phyloP scores from a whole-genome alignment of 2,329 filamentous ascomycete species.

The Monilinia fructigena region DNA sequence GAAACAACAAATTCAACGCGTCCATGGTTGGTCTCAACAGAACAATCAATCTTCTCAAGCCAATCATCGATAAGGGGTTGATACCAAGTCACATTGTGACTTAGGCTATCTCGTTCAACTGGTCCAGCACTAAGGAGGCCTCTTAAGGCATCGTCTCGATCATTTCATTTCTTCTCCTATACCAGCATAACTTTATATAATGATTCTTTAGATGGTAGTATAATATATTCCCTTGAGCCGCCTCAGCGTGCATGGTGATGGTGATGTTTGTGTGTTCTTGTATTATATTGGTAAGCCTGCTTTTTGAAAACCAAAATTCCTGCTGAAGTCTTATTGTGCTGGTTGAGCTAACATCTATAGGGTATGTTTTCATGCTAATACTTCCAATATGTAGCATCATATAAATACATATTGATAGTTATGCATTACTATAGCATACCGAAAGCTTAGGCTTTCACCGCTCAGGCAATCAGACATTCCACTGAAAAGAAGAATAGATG shows the following conservation, averaged over 20 bases:
- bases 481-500: too few relatives aligned
- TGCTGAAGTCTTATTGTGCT: neutral
- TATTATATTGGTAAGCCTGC: neutral
- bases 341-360: neutral
- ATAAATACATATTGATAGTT: too few relatives aligned
- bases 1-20: conserved; percentile 57
- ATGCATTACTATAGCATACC: too few relatives aligned
- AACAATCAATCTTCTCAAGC: conserved; percentile 47
- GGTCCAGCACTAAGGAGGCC: neutral
- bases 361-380: too few relatives aligned
- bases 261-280: neutral
- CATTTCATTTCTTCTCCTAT: neutral
- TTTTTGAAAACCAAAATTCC: neutral
- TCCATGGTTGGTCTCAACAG: conserved; percentile 61
- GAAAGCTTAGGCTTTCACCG: too few relatives aligned
- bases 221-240: neutral
- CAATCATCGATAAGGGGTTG: conserved; percentile 40
- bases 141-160: neutral
- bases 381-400: too few relatives aligned
- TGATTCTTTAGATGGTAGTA: neutral
- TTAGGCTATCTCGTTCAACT: neutral
- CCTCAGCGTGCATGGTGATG: neutral
- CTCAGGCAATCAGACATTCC: too few relatives aligned
- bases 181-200: neutral
- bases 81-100: conserved; percentile 40